These are phyloP conservation scores for Claviceps sp. DNA, from an alignment of 2,329 filamentous ascomycete species.

Conservation along the genomic window DNA sequence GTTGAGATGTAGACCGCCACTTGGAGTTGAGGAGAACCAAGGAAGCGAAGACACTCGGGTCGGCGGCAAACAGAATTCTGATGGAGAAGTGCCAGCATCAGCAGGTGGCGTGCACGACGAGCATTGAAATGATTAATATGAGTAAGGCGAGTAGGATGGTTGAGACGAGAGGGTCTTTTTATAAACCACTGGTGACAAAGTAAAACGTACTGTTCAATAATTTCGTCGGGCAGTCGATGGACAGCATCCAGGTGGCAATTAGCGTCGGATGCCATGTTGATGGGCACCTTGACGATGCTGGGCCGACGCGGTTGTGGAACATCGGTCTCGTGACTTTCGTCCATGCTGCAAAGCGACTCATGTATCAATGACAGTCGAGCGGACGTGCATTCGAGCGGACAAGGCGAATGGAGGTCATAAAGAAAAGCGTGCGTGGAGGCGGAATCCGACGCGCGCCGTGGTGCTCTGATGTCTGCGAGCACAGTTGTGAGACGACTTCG, in stretches of 20 bases:
- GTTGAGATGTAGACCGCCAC: constrained; percentile 52
- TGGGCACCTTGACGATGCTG: constrained; percentile 21
- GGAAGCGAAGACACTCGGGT: constrained; percentile 53
- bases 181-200: neutral
- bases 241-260: constrained; percentile 26
- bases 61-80: constrained; percentile 48
- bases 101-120: neutral
- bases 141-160: neutral
- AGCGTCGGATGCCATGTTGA: constrained; percentile 9
- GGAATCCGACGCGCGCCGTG: neutral
- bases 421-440: neutral
- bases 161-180: neutral
- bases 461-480: neutral
- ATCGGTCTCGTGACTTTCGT: constrained; percentile 18
- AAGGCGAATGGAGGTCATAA: neutral
- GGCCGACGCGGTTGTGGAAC: constrained; percentile 17
- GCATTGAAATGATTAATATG: neutral
- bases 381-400: neutral
- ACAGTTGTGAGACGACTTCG: too few relatives aligned
- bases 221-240: constrained; percentile 50
- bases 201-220: constrained; percentile 49
- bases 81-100: neutral
- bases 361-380: neutral
- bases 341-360: neutral
- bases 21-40: constrained; percentile 51